A percentile compares a stretch with the other conserved stretches of the same genome.
Evolutionary conservation across 805 yeast genomes (phyloP).

Genomic region (Isabelozyma rhagii): DNA sequence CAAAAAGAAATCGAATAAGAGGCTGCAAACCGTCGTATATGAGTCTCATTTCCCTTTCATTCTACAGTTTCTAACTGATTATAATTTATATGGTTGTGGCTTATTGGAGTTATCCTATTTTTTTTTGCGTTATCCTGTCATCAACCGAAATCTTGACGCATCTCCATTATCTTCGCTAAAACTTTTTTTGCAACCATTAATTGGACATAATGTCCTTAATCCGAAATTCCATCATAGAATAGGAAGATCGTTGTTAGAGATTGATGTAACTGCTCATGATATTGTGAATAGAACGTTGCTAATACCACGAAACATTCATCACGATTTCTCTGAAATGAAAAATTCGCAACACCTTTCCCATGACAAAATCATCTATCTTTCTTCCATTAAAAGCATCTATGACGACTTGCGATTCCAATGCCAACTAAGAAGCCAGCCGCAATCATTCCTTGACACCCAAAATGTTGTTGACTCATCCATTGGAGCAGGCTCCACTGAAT

Average conservation of each 20-base stretch:
- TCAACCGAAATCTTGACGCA: constrained; percentile 10
- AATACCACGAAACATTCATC: constrained; percentile 47
- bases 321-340: constrained; percentile 41
- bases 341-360: constrained; percentile 4
- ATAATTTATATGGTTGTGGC: constrained; percentile 78
- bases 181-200: constrained; percentile 13
- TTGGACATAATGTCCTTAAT: constrained; percentile 27
- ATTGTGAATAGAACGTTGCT: constrained; percentile 55
- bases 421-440: constrained; percentile 24
- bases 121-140: constrained; percentile 57
- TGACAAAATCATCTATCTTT: constrained; percentile 26
- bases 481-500: constrained; percentile 21
- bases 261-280: constrained; percentile 63
- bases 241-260: constrained; percentile 63
- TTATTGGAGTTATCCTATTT: constrained; percentile 55
- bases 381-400: constrained; percentile 54
- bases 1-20: background rate
- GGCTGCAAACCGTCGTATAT: constrained; percentile 24
- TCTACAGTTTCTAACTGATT: constrained; percentile 79
- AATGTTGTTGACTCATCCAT: constrained; percentile 2
- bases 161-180: constrained; percentile 7
- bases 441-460: constrained; percentile 2
- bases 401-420: constrained; percentile 57
- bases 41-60: constrained; percentile 81
- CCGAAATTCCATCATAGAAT: constrained; percentile 35